Evolutionary conservation across 345 rosid genomes (phyloP).

Genomic region (Leavenworthia alabamica): DNA sequence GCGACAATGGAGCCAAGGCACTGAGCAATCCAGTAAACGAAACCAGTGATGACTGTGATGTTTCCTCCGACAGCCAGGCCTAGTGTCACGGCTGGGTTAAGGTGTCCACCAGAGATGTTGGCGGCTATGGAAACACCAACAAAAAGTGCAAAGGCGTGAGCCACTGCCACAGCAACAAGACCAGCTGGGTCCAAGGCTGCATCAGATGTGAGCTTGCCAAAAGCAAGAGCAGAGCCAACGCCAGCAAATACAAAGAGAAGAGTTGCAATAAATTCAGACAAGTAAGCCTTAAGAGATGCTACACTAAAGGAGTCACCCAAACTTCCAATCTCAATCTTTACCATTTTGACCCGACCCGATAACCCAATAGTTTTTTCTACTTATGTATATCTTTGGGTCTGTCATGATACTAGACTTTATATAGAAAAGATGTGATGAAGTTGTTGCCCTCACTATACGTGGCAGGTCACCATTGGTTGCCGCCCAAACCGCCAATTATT

Average conservation of each 20-base stretch:
- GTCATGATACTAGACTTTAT: not conserved
- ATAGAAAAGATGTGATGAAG: not conserved
- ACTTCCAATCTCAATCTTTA: constrained; percentile 64
- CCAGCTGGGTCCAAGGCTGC: constrained; percentile 73
- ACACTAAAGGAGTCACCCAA: constrained; percentile 65
- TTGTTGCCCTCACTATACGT: not conserved
- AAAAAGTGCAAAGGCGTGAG: constrained; percentile 74
- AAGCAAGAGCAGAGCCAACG: constrained; percentile 86
- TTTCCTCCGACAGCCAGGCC: constrained; percentile 82
- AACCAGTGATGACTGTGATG: constrained; percentile 65
- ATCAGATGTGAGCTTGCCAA: constrained; percentile 63
- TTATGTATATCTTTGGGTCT: not conserved
- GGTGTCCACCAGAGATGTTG: constrained; percentile 85
- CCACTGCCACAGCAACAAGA: constrained; percentile 73
- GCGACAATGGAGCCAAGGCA: constrained; percentile 75
- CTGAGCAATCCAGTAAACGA: constrained; percentile 86
- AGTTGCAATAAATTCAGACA: constrained; percentile 86
- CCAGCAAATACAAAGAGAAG: constrained; percentile 86
- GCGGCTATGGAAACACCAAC: constrained; percentile 77
- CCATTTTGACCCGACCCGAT: constrained; percentile 37
- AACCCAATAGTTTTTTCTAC: not conserved
- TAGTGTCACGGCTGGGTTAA: constrained; percentile 83
- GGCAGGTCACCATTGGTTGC: constrained; percentile 12
- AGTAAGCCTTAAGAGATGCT: constrained; percentile 55
- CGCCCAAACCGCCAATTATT: constrained; percentile 29